Evolutionary conservation across 73 alveolate species (phyloP), one percentile per base, ranked within the genome.

Genomic region (Symbiodinium pilosum): DNA sequence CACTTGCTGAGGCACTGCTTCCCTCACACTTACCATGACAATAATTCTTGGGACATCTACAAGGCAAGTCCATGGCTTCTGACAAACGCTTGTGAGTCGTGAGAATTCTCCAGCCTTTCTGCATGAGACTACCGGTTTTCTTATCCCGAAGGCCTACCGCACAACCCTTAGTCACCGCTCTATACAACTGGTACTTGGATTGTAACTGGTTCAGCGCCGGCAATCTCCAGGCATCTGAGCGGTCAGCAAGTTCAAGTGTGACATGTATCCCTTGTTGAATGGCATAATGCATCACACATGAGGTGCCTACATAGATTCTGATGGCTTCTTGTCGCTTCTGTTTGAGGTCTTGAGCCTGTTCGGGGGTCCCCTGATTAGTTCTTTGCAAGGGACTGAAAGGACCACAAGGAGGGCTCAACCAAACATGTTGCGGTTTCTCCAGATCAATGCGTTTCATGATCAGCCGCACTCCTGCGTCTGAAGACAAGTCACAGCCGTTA

Each of bases 21-120:
- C 92, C 92, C 26, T 84, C 92, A 24, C 92, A 42, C 20, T 42
- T 43, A 41, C 34, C 44, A 30, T 84, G 75, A 0, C 1, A 41
- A 7, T 43, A 43, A 0, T 36, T 84, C 5, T 43, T 18, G 73
- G 1, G 12, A 16, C 92, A 84, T 4, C 43, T 42, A 28, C 92
- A 84, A 5, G 92, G 92, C 20, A 21, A 30, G 32, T 84, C 44
- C 47, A 84, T 7, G 32, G 43, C 2, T 14, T 43, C 39, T 14
- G 75, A 43, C 75, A 84, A 0, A 1, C 92, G 75, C 8, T 43
- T 1, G 41, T 84, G 93, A 2, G 93, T 43, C 36, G 75, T 84
- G 75, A 84, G 43, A 32, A 84, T 4, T 32, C 44, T 84, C 93
- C 93, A 84, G 4, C 93, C 93, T 43, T 43, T 84, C 26, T 84